A percentile compares a stretch with the other conserved stretches of the same genome.
Evolutionary conservation across 306 rosid genomes (phyloP).

Genomic region (Benincasa hispida): DNA sequence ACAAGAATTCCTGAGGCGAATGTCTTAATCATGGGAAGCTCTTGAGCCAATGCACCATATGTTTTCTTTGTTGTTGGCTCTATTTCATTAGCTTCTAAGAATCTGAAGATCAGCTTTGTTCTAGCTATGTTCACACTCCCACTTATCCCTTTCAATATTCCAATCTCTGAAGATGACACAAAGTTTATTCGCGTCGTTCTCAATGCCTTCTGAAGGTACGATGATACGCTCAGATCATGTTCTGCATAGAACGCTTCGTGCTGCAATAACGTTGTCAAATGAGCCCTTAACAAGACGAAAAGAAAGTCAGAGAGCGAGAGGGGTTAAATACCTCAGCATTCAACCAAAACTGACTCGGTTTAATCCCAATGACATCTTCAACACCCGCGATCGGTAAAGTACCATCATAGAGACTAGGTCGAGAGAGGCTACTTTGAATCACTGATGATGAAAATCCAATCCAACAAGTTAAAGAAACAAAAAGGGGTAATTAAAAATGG

Average conservation of each 20-base stretch:
- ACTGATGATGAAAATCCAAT: conserved; percentile 21
- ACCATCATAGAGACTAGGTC: conserved; percentile 44
- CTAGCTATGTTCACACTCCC: conserved; percentile 26
- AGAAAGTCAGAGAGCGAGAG: too few relatives aligned
- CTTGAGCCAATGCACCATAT: conserved; percentile 35
- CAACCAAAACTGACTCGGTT: conserved; percentile 46
- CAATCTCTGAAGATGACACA: conserved; percentile 64
- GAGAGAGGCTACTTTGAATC: conserved; percentile 38
- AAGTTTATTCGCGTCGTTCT: conserved; percentile 11
- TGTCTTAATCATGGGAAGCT: conserved; percentile 39
- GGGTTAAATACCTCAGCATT: conserved; percentile 43
- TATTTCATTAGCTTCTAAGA: conserved; percentile 23
- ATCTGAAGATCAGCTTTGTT: conserved; percentile 51
- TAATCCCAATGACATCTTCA: conserved; percentile 17
- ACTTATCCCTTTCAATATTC: conserved; percentile 45
- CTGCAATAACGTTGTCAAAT: conserved; percentile 22
- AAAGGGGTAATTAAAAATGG: not conserved
- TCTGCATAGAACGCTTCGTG: conserved; percentile 43
- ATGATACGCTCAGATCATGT: conserved; percentile 15
- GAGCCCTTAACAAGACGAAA: not conserved
- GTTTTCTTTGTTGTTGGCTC: conserved; percentile 50
- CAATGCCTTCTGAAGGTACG: conserved; percentile 20
- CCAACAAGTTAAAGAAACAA: not conserved
- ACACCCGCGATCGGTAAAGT: conserved; percentile 23
- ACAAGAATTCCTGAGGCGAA: conserved; percentile 73